Percentiles rank a stretch among this genome's conserved stretches.
Conservation (phyloP, 2,329 filamentous ascomycete genomes). For the Arthrobotrys sphaeroides region DNA sequence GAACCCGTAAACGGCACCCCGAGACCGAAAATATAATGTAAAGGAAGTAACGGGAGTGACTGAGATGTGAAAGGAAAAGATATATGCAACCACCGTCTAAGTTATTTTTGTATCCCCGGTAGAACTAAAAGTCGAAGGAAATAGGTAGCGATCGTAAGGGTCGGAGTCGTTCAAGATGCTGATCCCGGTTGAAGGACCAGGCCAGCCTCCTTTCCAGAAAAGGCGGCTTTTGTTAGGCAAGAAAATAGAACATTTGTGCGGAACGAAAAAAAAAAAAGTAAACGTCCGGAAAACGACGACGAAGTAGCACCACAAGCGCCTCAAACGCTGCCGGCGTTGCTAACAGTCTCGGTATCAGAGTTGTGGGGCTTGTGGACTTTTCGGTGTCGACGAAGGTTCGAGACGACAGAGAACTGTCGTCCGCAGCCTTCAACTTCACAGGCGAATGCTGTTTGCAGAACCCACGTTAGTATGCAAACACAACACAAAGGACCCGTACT, state of each 20-base stretch:
- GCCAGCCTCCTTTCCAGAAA: slow-evolving; percentile 45
- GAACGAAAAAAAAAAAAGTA: no score
- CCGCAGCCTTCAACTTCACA: slow-evolving; percentile 96
- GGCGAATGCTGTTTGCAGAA: slow-evolving; percentile 74
- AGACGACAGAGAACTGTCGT: slow-evolving; percentile 95
- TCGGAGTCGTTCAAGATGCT: slow-evolving; percentile 29
- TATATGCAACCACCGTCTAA: slow-evolving; percentile 51
- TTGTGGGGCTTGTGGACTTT: slow-evolving; percentile 84
- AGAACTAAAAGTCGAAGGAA: slow-evolving; percentile 20
- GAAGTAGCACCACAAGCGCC: neutral
- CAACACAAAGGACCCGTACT: slow-evolving; percentile 27
- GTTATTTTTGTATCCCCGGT: slow-evolving; percentile 48
- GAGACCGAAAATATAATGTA: neutral
- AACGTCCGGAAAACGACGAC: no score
- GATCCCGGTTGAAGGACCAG: neutral
- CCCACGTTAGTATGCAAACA: neutral
- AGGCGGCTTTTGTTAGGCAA: slow-evolving; percentile 25
- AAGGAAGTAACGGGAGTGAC: slow-evolving; percentile 26
- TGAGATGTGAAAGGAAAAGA: slow-evolving; percentile 32
- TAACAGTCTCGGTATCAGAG: slow-evolving; percentile 52
- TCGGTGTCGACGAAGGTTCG: slow-evolving; percentile 90
- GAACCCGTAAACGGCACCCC: neutral
- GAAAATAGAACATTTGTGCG: slow-evolving; percentile 21
- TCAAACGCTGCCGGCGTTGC: slow-evolving; percentile 51
- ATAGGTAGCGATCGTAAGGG: slow-evolving; percentile 43